A percentile compares a stretch with the other conserved stretches of the same genome.
Conservation (phyloP, 1,139 yeast species). For the Pichia inconspicua region DNA sequence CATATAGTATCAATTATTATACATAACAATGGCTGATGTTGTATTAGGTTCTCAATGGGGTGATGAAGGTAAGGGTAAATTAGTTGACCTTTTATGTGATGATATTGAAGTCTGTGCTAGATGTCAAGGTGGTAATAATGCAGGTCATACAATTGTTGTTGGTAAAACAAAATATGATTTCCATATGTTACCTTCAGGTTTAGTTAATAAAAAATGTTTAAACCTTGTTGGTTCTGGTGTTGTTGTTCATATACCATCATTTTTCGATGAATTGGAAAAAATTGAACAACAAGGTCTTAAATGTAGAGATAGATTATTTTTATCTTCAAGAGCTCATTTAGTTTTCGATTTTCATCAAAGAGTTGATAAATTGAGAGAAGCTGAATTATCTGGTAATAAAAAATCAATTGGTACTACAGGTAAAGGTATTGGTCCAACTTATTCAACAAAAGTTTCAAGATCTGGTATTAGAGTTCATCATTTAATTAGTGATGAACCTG, state of each 20-base stretch:
- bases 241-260: conserved; percentile 89
- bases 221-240: conserved; percentile 95
- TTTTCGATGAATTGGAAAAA: conserved; percentile 77
- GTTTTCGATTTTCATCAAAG: conserved; percentile 98
- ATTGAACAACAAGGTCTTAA: conserved; percentile 74
- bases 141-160: conserved; percentile 97
- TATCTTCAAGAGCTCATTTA: conserved; percentile 90
- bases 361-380: conserved; percentile 91
- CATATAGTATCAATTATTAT: conserved; percentile 1
- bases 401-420: conserved; percentile 98
- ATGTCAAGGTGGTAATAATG: conserved; percentile 98
- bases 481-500: conserved; percentile 80
- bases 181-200: conserved; percentile 97
- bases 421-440: conserved; percentile 98
- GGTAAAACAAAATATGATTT: conserved; percentile 83
- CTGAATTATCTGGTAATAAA: conserved; percentile 76
- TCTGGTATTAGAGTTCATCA: conserved; percentile 97
- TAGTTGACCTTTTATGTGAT: conserved; percentile 89
- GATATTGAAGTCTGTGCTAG: conserved; percentile 94
- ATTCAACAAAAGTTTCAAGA: conserved; percentile 93
- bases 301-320: conserved; percentile 73
- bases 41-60: conserved; percentile 99
- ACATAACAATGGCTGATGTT: conserved; percentile 65
- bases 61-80: conserved; percentile 98
- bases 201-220: conserved; percentile 84